Evolutionary conservation across 768 basidiomycete genomes (phyloP).

Genomic region (Leccinum disarticulatum): DNA sequence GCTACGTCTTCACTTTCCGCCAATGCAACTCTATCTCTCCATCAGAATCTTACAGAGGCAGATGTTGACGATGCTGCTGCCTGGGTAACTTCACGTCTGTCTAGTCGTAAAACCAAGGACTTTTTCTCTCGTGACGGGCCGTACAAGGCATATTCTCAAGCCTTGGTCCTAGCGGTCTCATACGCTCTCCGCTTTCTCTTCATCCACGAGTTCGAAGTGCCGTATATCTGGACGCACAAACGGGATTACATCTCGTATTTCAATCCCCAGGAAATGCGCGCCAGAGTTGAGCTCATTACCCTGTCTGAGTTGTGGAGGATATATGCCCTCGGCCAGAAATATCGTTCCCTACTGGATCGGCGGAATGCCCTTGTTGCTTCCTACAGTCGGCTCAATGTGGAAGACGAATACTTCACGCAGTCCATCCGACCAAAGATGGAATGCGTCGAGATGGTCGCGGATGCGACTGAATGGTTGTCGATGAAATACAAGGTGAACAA

Average conservation of each 20-base stretch:
- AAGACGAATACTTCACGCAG: slow-evolving; percentile 75
- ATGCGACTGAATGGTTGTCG: slow-evolving; percentile 87
- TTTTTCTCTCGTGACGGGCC: slow-evolving; percentile 69
- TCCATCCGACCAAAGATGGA: slow-evolving; percentile 68
- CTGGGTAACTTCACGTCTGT: slow-evolving; percentile 85
- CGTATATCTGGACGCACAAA: slow-evolving; percentile 93
- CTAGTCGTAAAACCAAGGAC: slow-evolving; percentile 64
- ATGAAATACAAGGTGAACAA: slow-evolving; percentile 82
- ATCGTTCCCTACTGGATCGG: slow-evolving; percentile 80
- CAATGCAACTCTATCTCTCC: slow-evolving; percentile 57
- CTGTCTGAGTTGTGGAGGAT: slow-evolving; percentile 90
- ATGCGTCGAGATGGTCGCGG: slow-evolving; percentile 85
- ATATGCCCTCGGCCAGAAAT: slow-evolving; percentile 84
- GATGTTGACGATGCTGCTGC: slow-evolving; percentile 80
- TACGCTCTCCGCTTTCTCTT: slow-evolving; percentile 81
- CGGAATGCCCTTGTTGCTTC: slow-evolving; percentile 58
- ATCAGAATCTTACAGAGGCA: slow-evolving; percentile 62
- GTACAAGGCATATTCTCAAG: slow-evolving; percentile 57
- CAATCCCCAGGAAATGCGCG: slow-evolving; percentile 60
- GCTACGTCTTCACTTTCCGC: slow-evolving; percentile 79
- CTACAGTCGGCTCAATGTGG: slow-evolving; percentile 65
- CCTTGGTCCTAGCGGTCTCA: slow-evolving; percentile 77
- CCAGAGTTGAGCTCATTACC: slow-evolving; percentile 69
- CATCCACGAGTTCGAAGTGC: slow-evolving; percentile 87
- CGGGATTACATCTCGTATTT: slow-evolving; percentile 87